These are phyloP conservation scores for Mycosarcoma maydis DNA, from an alignment of 1,284 basidiomycete species.

Conservation along the genomic window DNA sequence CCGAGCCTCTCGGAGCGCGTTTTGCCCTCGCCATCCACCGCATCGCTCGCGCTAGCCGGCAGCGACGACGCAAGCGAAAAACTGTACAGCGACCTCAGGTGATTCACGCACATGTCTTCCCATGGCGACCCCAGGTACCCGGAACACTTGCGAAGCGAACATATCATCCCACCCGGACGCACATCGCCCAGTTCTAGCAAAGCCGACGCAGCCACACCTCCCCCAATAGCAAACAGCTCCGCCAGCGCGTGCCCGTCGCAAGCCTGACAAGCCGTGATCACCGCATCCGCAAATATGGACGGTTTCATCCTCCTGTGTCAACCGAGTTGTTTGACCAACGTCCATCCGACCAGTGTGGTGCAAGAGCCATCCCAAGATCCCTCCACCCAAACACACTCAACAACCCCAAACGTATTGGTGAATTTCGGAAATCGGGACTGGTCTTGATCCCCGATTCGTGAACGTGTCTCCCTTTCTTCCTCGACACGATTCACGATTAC, in stretches of 20 bases:
- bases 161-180: conserved; percentile 30
- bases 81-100: conserved; percentile 35
- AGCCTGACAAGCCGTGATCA: conserved; percentile 20
- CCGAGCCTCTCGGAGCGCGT: conserved; percentile 30
- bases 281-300: conserved; percentile 43
- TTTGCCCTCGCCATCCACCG: conserved; percentile 33
- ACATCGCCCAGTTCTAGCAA: conserved; percentile 36
- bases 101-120: conserved; percentile 54
- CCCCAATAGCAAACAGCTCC: conserved; percentile 48
- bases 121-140: conserved; percentile 53
- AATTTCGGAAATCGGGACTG: background rate
- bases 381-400: background rate
- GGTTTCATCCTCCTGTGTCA: conserved; percentile 43
- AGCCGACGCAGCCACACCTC: conserved; percentile 21
- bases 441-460: too few relatives aligned
- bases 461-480: too few relatives aligned
- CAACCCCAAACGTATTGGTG: too few relatives aligned
- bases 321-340: background rate
- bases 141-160: conserved; percentile 38
- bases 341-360: background rate
- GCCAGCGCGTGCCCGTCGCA: conserved; percentile 48
- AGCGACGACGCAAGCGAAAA: conserved; percentile 43
- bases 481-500: too few relatives aligned
- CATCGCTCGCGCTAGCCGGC: conserved; percentile 6
- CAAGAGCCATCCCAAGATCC: background rate